phyloP scores from a whole-genome alignment of 2,329 filamentous ascomycete species.

The Scytalidium lignicola region DNA sequence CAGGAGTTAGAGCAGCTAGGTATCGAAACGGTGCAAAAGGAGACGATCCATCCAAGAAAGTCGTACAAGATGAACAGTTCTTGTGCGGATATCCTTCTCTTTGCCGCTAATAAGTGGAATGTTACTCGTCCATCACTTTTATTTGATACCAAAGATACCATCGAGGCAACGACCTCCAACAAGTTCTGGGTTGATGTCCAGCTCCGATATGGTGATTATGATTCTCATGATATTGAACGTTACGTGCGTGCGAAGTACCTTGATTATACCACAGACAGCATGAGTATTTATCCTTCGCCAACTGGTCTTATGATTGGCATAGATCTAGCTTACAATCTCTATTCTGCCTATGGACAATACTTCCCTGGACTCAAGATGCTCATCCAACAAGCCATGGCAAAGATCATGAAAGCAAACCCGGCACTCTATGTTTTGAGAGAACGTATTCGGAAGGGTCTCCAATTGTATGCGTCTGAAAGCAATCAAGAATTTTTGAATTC shows the following conservation, averaged over 20 bases:
- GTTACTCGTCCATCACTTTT: constrained; percentile 89
- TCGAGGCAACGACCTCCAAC: constrained; percentile 91
- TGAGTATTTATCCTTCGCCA: constrained; percentile 96
- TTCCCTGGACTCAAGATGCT: constrained; percentile 96
- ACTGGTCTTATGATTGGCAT: constrained; percentile 98
- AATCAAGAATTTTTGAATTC: constrained; percentile 99
- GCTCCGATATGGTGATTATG: constrained; percentile 94
- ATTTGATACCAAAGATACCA: constrained; percentile 93
- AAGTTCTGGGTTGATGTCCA: constrained; percentile 99
- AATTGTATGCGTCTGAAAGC: constrained; percentile 96
- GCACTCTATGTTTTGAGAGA: constrained; percentile 93
- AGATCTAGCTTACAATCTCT: constrained; percentile 95
- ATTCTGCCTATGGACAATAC: constrained; percentile 97
- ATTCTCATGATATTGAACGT: constrained; percentile 97
- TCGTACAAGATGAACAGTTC: constrained; percentile 99
- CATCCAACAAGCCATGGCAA: constrained; percentile 97
- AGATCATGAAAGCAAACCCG: constrained; percentile 99
- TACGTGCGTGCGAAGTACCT: constrained; percentile 98
- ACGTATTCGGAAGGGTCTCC: constrained; percentile 96
- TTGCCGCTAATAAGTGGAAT: constrained; percentile 98
- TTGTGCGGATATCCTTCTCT: constrained; percentile 93
- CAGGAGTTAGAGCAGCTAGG: constrained; percentile 93
- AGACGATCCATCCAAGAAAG: constrained; percentile 98
- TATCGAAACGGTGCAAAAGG: constrained; percentile 97
- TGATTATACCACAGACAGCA: constrained; percentile 97